phyloP scores from a whole-genome alignment of 805 yeast genomes.

The Suhomyces vadensis region DNA sequence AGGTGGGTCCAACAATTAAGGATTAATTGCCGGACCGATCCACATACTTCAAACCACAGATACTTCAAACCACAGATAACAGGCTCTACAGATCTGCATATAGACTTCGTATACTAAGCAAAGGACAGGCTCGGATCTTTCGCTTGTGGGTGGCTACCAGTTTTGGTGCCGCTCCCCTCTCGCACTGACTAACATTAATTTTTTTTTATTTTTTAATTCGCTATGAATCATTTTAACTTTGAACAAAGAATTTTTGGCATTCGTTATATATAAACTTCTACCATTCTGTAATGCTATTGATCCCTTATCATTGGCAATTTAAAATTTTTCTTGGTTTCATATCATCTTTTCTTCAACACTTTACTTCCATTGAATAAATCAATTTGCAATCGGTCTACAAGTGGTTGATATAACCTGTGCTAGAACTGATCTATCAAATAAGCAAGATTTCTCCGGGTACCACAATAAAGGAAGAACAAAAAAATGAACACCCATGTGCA shows the following conservation, averaged over 20 bases:
- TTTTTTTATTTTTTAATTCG: background rate
- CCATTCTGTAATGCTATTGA: background rate
- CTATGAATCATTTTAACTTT: background rate
- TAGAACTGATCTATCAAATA: background rate
- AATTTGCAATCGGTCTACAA: too few species aligned
- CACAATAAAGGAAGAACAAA: too few species aligned
- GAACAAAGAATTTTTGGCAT: conserved; percentile 1
- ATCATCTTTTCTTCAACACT: background rate
- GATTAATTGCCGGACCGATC: too few species aligned
- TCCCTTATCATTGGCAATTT: conserved; percentile 1
- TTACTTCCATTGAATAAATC: background rate
- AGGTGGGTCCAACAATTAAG: too few species aligned
- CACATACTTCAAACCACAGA: too few species aligned
- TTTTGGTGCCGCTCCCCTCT: background rate
- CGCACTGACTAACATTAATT: background rate
- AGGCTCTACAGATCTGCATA: too few species aligned
- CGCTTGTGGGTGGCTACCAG: background rate
- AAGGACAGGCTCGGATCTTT: background rate
- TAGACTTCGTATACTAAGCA: background rate
- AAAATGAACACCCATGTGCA: conserved; percentile 51
- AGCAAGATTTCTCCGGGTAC: too few species aligned
- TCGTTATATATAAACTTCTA: background rate
- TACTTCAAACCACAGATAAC: too few species aligned
- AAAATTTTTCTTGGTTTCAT: background rate
- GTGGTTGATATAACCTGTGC: too few species aligned